These are phyloP conservation scores for Lactuca sativa DNA, from an alignment of 129 eudicot species.

Conservation along the genomic window DNA sequence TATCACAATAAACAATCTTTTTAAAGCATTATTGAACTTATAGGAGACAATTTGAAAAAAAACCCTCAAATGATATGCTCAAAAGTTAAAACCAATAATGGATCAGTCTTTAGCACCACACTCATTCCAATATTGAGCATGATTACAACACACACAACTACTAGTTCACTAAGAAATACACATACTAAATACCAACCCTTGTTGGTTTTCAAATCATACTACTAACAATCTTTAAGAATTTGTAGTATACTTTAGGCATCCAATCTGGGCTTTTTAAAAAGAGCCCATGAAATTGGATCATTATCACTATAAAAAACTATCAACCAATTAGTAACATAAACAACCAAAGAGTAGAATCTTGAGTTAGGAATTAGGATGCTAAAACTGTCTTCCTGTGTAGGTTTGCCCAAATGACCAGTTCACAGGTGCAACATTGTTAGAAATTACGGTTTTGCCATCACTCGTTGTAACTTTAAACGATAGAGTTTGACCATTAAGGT, in stretches of 20 bases:
- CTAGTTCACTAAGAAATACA: not conserved
- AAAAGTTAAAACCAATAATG: not conserved
- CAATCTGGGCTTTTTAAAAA: conserved; percentile 23
- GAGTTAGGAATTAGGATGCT: conserved; percentile 26
- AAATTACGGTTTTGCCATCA: conserved; percentile 42
- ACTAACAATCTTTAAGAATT: not conserved
- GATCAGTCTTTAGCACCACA: not conserved
- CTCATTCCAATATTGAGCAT: not conserved
- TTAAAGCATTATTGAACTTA: not conserved
- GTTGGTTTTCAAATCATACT: conserved; percentile 14
- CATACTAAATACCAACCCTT: conserved; percentile 29
- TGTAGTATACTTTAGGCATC: conserved; percentile 19
- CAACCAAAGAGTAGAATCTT: not conserved
- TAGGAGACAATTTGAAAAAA: not conserved
- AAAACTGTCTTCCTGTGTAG: conserved; percentile 46
- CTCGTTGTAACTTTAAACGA: conserved; percentile 62
- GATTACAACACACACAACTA: conserved; percentile 12
- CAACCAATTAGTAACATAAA: conserved; percentile 8
- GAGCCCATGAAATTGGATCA: conserved; percentile 9
- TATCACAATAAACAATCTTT: not conserved
- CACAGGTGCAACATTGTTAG: conserved; percentile 48
- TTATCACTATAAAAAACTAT: conserved; percentile 12
- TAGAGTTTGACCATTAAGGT: conserved; percentile 54
- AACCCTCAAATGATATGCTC: conserved; percentile 10
- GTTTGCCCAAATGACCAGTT: conserved; percentile 68